Base-by-base conservation (phyloP, 2,329 filamentous ascomycete genomes). In the Diaporthe eres region DNA sequence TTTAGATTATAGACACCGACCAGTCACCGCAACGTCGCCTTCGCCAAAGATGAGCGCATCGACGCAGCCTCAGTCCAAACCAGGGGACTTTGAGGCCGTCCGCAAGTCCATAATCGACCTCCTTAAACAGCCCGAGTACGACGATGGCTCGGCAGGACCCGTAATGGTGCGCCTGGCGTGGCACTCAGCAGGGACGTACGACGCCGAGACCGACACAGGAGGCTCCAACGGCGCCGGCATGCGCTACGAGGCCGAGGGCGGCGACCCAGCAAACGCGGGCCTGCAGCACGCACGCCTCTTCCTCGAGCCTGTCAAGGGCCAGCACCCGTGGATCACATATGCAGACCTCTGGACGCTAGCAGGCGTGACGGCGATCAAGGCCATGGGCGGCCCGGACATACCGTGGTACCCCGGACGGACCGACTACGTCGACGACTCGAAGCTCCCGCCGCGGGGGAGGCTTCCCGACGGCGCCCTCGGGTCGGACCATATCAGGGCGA, bases 391-490 rank as follows among this genome's bases (percentile, higher is more conserved):
- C 0, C 91, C 91, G 0, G 81, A 85, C 2, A 85, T 93, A 34
- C 78, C 84, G 8, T 93, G 91, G 90, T 80, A 84, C 53, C 86
- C 89, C 3, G 91, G 91, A 4, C 86, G 91, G 31, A 92, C 90
- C 12, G 91, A 93, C 80, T 89, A 88, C 79, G 87, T 91, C n/a
- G 90, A 92, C 80, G 90, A 92, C 80, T 87, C 84, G 78, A 90
- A 90, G 80, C 82, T 92, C 13, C 90, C 90, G 1, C 90, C 91
- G 0, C 86, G 89, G 0, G 91, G 91, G 0, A 74, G 83, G 3
- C 90, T 95, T 28, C 94, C 96, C 78, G 95, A 99, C 84, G 96
- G 90, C 73, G 85, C 91, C 80, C 92, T 98, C 89, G 93, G 91
- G 76, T 88, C 92, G 77, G 91, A 92, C 82, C 96, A 98, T 87